A percentile compares a stretch with the other conserved stretches of the same genome.
Evolutionary conservation across 2,329 filamentous ascomycete genomes (phyloP).

Genomic region (Sporothrix schenckii): DNA sequence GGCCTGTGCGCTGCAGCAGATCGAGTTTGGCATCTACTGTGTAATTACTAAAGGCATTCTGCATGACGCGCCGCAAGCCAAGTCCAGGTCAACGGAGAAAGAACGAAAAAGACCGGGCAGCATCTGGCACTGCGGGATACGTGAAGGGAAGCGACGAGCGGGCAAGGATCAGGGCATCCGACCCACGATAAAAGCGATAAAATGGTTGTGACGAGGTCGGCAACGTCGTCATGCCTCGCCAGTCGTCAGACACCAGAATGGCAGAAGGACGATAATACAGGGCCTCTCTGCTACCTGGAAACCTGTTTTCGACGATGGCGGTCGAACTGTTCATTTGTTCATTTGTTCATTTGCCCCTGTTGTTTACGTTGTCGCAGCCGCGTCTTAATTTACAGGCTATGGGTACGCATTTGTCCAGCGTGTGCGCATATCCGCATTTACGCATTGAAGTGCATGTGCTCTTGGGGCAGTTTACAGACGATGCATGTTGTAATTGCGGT

Average conservation of each 20-base stretch:
- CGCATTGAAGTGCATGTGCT: too few species aligned
- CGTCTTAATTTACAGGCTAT: not conserved
- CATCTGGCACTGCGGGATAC: not conserved
- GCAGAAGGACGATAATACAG: not conserved
- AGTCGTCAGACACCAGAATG: not conserved
- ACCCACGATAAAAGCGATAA: conserved; percentile 16
- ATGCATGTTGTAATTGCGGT: too few species aligned
- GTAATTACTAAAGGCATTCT: not conserved
- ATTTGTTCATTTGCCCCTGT: conserved; percentile 2
- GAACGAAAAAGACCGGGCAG: conserved; percentile 12
- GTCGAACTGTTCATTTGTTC: not conserved
- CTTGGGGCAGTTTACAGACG: not conserved
- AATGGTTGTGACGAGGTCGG: not conserved
- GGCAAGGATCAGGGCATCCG: not conserved
- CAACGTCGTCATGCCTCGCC: not conserved
- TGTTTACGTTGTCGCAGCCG: conserved; percentile 18
- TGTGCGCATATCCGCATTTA: conserved; percentile 18
- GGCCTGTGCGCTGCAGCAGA: conserved; percentile 12
- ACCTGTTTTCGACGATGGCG: conserved; percentile 18
- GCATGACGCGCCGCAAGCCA: conserved; percentile 16
- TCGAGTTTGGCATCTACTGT: not conserved
- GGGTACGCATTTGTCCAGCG: conserved; percentile 13
- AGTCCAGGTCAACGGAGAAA: conserved; percentile 9
- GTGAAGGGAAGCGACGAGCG: not conserved
- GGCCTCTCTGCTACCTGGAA: conserved; percentile 3